A percentile compares a stretch with the other conserved stretches of the same genome.
Evolutionary conservation across 768 basidiomycete species (phyloP).

Genomic region (Lentinula aciculospora): DNA sequence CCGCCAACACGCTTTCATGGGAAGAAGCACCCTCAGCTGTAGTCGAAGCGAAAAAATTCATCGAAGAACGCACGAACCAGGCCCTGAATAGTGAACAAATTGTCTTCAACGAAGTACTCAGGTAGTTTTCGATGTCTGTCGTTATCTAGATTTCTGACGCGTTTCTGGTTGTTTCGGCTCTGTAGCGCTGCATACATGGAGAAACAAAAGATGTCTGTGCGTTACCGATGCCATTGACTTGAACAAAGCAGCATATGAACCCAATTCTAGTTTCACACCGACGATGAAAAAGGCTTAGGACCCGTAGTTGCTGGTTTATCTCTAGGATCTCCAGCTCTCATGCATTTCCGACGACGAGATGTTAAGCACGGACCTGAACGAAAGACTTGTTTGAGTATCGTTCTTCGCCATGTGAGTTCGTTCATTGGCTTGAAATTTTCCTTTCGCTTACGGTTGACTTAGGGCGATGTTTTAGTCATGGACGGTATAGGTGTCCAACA

Average conservation of each 20-base stretch:
- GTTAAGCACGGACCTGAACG: constrained; percentile 3
- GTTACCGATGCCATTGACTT: constrained; percentile 13
- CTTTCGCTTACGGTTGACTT: constrained; percentile 7
- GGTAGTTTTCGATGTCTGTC: constrained; percentile 26
- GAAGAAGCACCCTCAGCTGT: constrained; percentile 54
- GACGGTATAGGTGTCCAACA: constrained; percentile 63
- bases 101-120: constrained; percentile 76
- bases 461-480: constrained; percentile 82
- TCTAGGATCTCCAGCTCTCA: constrained; percentile 68
- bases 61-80: constrained; percentile 45
- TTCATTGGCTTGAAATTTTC: background rate
- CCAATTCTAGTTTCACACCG: constrained; percentile 64
- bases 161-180: background rate
- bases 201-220: constrained; percentile 76
- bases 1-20: constrained; percentile 68
- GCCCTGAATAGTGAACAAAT: constrained; percentile 30
- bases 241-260: constrained; percentile 3
- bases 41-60: constrained; percentile 48
- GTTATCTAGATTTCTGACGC: too few relatives aligned
- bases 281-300: constrained; percentile 69
- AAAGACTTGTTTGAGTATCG: constrained; percentile 41
- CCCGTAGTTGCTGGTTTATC: constrained; percentile 72
- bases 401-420: constrained; percentile 58
- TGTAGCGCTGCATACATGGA: constrained; percentile 78
- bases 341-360: constrained; percentile 60